phyloP scores from a whole-genome alignment of 169 alveolate genomes.

The Plasmodium vinckei region DNA sequence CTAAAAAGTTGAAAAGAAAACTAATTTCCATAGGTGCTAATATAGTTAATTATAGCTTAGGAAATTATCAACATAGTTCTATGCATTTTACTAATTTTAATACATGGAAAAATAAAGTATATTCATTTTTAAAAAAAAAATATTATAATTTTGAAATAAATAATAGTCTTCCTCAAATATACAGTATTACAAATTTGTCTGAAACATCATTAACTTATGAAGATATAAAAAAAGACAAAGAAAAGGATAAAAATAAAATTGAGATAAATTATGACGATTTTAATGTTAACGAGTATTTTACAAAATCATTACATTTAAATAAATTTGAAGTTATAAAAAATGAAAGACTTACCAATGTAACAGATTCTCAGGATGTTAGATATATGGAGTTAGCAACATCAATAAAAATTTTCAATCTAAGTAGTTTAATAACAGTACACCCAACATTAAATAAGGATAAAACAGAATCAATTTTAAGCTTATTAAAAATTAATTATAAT shows the following conservation, averaged over 20 bases:
- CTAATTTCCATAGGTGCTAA: slow-evolving; percentile 37
- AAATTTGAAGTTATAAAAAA: slow-evolving; percentile 53
- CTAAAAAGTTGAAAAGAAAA: slow-evolving; percentile 65
- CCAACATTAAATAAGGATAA: slow-evolving; percentile 42
- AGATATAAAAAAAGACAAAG: not conserved
- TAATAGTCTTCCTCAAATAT: slow-evolving; percentile 7
- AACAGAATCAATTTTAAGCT: slow-evolving; percentile 36
- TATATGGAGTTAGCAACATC: slow-evolving; percentile 36
- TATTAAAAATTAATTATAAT: slow-evolving; percentile 63
- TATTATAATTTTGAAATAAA: slow-evolving; percentile 17
- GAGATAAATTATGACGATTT: not conserved
- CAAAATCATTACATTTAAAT: not conserved
- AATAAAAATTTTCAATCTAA: slow-evolving; percentile 7
- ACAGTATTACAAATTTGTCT: not conserved
- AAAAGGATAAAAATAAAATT: not conserved
- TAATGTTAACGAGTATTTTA: slow-evolving; percentile 28
- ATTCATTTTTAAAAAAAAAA: slow-evolving; percentile 36
- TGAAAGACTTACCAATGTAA: slow-evolving; percentile 27
- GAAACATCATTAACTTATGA: too few species aligned
- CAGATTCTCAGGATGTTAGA: slow-evolving; percentile 55
- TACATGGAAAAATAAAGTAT: slow-evolving; percentile 57
- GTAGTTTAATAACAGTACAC: slow-evolving; percentile 48
- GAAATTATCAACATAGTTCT: slow-evolving; percentile 71
- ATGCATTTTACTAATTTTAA: slow-evolving; percentile 70
- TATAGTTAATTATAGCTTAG: slow-evolving; percentile 54